Evolutionary conservation across 257 asterid species (phyloP), one percentile per base, ranked within the genome.

Genomic region (Cruciata laevipes): DNA sequence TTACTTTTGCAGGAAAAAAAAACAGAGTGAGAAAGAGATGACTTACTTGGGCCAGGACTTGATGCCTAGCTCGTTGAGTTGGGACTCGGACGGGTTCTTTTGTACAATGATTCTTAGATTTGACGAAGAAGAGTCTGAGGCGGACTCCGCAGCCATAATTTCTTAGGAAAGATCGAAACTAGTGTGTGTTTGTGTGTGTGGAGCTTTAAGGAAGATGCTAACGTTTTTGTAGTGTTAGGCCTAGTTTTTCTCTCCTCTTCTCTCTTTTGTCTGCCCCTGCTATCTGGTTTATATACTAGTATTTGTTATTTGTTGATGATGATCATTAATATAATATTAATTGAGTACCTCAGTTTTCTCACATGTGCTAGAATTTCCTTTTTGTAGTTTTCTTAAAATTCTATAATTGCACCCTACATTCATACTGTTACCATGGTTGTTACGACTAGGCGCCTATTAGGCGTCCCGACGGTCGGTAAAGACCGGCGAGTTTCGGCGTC

Each of bases 31-130:
- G 38, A 69, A 6, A 25, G 35, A 30, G 17, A 63, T 17, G 49
- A 70, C 87, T 87, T 81, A 91, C 98, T 92, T 91, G 75, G 98
- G 98, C 96, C 96, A 91, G 40, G 91, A 89, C 66, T 89, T 89
- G 82, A 87, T 81, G 75, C 96, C 96, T 30, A 89, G 85, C 68
- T 89, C 78, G 17, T 84, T 68, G 2, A 89, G 95, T 44, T 87
- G 95, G 10, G 92, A 70, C 42, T 86, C 81, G 1, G 96, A 76
- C 20, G 88, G 89, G 65, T 87, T 89, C 56, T 74, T 87, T 65
- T 87, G 95, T 63, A 91, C 96, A 64, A 58, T 78, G 78, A 91
- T 91, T 32, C 69, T 76, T 49, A 82, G 87, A 68, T 78, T 81
- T 74, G 93, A 68, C 3, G 90, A 72, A 1, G 90, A 71, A 32